Conservation (phyloP, 495 filamentous ascomycete species). For the Xylaria bambusicola region DNA sequence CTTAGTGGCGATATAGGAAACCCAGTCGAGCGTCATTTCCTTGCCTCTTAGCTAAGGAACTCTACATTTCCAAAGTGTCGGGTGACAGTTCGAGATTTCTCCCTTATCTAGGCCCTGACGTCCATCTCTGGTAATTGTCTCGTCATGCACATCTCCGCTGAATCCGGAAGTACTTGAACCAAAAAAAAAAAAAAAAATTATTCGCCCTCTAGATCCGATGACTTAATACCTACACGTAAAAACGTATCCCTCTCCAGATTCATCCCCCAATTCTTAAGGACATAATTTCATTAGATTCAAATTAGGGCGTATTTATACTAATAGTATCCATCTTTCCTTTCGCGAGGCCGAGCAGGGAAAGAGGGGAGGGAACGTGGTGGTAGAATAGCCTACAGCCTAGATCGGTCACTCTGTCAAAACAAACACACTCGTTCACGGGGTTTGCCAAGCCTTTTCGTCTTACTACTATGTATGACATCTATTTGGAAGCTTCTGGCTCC, state of each 20-base stretch:
- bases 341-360: neutral
- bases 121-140: neutral
- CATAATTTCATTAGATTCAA: no score
- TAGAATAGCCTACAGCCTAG: neutral
- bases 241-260: no score
- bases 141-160: neutral
- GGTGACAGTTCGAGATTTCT: slow-evolving; percentile 13
- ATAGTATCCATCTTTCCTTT: no score
- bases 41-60: no score
- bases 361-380: neutral
- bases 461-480: neutral
- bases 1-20: no score
- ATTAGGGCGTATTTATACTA: no score
- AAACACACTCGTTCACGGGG: neutral
- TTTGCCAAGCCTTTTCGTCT: slow-evolving; percentile 11
- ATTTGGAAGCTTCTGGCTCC: slow-evolving; percentile 12
- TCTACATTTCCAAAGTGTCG: slow-evolving; percentile 3
- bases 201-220: no score
- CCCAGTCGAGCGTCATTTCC: neutral
- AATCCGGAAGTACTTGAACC: neutral
- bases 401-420: neutral
- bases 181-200: no score
- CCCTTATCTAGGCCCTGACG: neutral
- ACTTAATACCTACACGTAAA: no score
- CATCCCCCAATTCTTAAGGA: no score